Evolutionary conservation across 129 eudicot species (phyloP), one percentile per base, ranked within the genome.

Genomic region (Solidago caesia): DNA sequence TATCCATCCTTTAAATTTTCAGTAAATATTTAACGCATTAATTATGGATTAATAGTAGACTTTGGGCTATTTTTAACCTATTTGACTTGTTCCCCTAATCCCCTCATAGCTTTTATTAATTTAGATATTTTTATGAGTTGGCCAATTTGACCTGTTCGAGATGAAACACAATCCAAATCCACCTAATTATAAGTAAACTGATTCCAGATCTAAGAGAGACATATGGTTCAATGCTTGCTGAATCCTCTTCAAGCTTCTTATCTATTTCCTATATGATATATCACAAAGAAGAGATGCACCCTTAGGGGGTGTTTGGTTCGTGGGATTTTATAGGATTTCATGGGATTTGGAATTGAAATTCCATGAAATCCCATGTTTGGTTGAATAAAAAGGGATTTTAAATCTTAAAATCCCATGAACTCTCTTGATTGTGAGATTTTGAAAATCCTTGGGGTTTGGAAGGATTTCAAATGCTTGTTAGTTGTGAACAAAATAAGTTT

Each of bases 191-290:
- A 1, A 33, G 39, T 33, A 33, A 33, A 33, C 3, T 33, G 39
- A 33, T 33, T 33, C 39, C 39, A 33, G 39, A 2, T 33, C 39
- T 33, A 33, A 33, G 39, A 33, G 39, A 33, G 39, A 33, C 39
- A 1, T 33, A 59, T 75, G 42, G 59, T 45, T 73, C 29, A 44
- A 13, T 29, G 58, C 73, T 72, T 44, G 55, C 51, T 60, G 15
- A 25, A 55, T 71, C 46, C n/a, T 65, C 44, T 12, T 52, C 7
- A 16, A 65, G 52, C 45, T 75, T 75, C 43, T 64, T 41, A 21
- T 41, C 46, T 39, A 42, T 13, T 42, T 10, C 64, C 64, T 53
- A 55, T 27, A 53, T 16, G 41, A 27, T 53, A 55, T 27, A 53
- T 16, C 49, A 44, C 9, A 52, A 26, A 60, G 3, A 26, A 6